A percentile compares a stretch with the other conserved stretches of the same genome.
These are phyloP conservation scores for Farysia itapuensis DNA, from an alignment of 1,284 basidiomycete genomes.

Conservation along the genomic window DNA sequence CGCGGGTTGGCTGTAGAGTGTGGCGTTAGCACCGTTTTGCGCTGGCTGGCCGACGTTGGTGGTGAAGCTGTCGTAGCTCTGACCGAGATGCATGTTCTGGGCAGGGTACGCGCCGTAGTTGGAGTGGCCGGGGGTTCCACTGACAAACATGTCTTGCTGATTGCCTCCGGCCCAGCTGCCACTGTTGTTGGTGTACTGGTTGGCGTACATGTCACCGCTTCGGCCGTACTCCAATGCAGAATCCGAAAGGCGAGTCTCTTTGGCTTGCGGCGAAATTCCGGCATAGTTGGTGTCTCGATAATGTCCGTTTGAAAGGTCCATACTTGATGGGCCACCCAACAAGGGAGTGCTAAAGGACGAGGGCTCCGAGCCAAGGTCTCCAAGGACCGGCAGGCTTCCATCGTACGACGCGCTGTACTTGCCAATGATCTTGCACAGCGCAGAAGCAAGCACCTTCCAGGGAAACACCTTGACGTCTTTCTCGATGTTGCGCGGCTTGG, in stretches of 20 bases:
- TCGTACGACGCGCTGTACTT: slow-evolving; percentile 69
- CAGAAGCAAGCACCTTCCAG: slow-evolving; percentile 79
- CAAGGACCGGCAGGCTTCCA: slow-evolving; percentile 19
- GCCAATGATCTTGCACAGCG: slow-evolving; percentile 85
- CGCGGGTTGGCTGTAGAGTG: no score
- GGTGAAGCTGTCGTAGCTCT: no score
- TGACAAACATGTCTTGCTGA: no score
- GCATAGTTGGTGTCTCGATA: slow-evolving; percentile 23
- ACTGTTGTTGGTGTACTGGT: no score
- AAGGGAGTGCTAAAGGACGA: no score
- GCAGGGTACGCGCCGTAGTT: no score
- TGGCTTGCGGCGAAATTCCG: slow-evolving; percentile 13
- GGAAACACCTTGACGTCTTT: slow-evolving; percentile 97
- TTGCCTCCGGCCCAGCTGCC: no score
- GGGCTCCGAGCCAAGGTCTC: slow-evolving; percentile 16
- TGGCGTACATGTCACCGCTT: slow-evolving; percentile 16
- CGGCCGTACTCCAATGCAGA: slow-evolving; percentile 24
- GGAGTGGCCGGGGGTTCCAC: no score
- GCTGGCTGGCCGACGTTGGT: no score
- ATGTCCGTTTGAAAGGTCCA: slow-evolving; percentile 31
- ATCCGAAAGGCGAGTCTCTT: slow-evolving; percentile 12
- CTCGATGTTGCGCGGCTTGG: slow-evolving; percentile 93
- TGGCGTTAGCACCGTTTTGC: no score
- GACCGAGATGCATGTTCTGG: no score
- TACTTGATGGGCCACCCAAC: slow-evolving; percentile 9